These are phyloP conservation scores for Dillenia suffruticosa DNA, from an alignment of 164 flowering plant species.

Conservation along the genomic window DNA sequence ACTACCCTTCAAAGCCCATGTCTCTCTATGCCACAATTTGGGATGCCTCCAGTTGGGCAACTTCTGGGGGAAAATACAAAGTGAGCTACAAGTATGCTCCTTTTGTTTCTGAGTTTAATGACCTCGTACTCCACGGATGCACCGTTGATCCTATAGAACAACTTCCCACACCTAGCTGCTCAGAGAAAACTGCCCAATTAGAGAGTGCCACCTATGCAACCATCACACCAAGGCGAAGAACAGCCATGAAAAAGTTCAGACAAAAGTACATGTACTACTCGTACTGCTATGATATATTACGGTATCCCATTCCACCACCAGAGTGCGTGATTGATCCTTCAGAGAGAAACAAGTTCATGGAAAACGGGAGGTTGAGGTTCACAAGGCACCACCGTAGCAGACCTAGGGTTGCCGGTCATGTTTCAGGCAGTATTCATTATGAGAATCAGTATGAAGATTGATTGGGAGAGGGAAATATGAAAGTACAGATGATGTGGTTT, in stretches of 20 bases:
- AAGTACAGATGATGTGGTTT: too few species aligned
- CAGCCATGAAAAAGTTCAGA: constrained; percentile 61
- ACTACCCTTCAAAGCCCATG: constrained; percentile 95
- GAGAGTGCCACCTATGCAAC: constrained; percentile 30
- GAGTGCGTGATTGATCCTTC: constrained; percentile 64
- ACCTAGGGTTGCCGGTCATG: too few species aligned
- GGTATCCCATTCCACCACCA: constrained; percentile 74
- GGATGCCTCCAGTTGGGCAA: constrained; percentile 96
- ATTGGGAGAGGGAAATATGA: too few species aligned
- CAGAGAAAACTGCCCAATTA: constrained; percentile 17
- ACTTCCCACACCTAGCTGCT: constrained; percentile 20
- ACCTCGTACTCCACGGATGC: constrained; percentile 72
- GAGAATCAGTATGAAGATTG: too few species aligned
- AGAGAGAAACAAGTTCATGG: constrained; percentile 58
- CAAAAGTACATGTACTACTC: constrained; percentile 78
- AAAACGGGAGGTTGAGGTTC: constrained; percentile 59
- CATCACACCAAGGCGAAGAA: constrained; percentile 33
- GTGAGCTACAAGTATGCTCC: constrained; percentile 74
- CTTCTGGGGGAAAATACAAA: constrained; percentile 72
- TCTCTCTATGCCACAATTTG: constrained; percentile 87
- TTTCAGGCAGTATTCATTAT: too few species aligned
- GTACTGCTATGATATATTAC: constrained; percentile 66
- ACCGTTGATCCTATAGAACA: constrained; percentile 50
- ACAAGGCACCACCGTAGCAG: constrained; percentile 35
- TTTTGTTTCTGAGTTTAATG: constrained; percentile 62